Evolutionary conservation across 2,329 filamentous ascomycete genomes (phyloP).

Genomic region (Mycosphaerelloides madeirae): DNA sequence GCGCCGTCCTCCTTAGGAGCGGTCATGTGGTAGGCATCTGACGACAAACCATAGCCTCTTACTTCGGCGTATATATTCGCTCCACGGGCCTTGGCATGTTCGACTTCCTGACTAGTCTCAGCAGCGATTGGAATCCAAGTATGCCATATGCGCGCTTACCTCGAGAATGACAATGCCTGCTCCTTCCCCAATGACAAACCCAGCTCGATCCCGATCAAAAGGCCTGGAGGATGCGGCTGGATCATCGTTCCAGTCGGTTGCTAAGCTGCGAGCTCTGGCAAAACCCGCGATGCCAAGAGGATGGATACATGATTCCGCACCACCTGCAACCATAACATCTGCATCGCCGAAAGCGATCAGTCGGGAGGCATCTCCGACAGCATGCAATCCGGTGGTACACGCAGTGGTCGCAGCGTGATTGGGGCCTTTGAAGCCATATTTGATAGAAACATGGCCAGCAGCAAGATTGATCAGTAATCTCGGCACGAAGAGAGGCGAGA

Average conservation of each 20-base stretch:
- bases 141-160: slow-evolving; percentile 37
- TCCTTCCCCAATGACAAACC: slow-evolving; percentile 91
- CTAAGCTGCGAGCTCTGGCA: slow-evolving; percentile 76
- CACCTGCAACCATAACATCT: slow-evolving; percentile 93
- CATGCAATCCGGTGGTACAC: slow-evolving; percentile 93
- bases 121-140: background rate
- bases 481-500: slow-evolving; percentile 90
- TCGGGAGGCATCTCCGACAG: slow-evolving; percentile 87
- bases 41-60: slow-evolving; percentile 81
- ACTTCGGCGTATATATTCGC: slow-evolving; percentile 86
- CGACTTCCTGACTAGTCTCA: slow-evolving; percentile 56
- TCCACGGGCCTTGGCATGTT: slow-evolving; percentile 75
- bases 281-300: slow-evolving; percentile 91
- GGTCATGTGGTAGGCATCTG: slow-evolving; percentile 91
- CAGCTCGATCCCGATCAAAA: slow-evolving; percentile 73
- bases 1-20: slow-evolving; percentile 77
- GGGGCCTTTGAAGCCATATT: slow-evolving; percentile 79
- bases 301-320: slow-evolving; percentile 91
- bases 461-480: slow-evolving; percentile 91
- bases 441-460: slow-evolving; percentile 92
- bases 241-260: slow-evolving; percentile 71
- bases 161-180: slow-evolving; percentile 84
- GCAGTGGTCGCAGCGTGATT: slow-evolving; percentile 92
- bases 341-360: slow-evolving; percentile 90
- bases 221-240: slow-evolving; percentile 73